phyloP scores from a whole-genome alignment of 768 basidiomycete genomes.

The Tylopilus felleus region DNA sequence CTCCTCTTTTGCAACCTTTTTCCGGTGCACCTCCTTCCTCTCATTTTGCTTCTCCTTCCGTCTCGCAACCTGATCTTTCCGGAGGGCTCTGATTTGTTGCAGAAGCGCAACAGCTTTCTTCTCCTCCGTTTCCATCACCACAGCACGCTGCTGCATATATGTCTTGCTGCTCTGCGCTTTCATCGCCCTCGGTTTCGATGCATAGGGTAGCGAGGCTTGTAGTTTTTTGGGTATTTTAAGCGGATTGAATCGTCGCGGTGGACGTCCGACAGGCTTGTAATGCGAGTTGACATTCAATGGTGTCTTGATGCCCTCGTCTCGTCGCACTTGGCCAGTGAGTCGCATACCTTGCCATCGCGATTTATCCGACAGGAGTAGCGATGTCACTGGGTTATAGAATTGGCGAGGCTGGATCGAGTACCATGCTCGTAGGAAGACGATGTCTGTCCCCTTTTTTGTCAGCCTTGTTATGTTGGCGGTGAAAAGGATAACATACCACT shows the following conservation, averaged over 20 bases:
- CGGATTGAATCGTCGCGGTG: constrained; percentile 84
- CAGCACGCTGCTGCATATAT: constrained; percentile 93
- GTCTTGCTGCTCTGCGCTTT: constrained; percentile 68
- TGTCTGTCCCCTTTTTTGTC: constrained; percentile 49
- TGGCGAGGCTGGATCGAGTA: constrained; percentile 92
- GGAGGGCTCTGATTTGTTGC: constrained; percentile 89
- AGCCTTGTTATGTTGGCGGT: not conserved
- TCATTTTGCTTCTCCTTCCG: constrained; percentile 87
- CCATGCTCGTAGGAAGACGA: constrained; percentile 95
- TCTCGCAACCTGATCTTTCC: constrained; percentile 80
- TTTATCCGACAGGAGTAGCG: constrained; percentile 81
- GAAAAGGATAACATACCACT: constrained; percentile 62
- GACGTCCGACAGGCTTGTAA: constrained; percentile 80
- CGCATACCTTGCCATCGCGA: constrained; percentile 92
- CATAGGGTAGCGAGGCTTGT: constrained; percentile 88
- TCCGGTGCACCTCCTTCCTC: constrained; percentile 61
- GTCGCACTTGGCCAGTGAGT: constrained; percentile 86
- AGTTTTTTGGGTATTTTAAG: constrained; percentile 85
- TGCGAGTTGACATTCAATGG: constrained; percentile 80
- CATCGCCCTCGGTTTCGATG: constrained; percentile 87
- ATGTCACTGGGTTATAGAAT: constrained; percentile 96
- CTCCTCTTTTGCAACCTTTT: constrained; percentile 73
- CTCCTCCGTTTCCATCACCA: constrained; percentile 94
- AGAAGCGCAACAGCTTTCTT: constrained; percentile 86
- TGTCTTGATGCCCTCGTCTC: constrained; percentile 81